A percentile compares a stretch with the other conserved stretches of the same genome.
phyloP scores from a whole-genome alignment of 2,329 filamentous ascomycete species.

The Dactylella cylindrospora region DNA sequence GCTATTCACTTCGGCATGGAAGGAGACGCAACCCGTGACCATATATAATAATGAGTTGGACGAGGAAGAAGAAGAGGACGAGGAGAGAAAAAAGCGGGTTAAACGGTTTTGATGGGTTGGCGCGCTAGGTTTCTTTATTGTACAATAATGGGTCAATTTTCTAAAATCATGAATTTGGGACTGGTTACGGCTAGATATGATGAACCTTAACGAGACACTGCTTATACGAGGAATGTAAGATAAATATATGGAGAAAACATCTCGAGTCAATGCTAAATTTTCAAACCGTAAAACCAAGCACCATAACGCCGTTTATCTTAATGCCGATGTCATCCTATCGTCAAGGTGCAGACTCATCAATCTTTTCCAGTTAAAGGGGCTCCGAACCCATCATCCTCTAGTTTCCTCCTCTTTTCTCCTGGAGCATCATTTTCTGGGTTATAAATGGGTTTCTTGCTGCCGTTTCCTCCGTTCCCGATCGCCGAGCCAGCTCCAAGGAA shows the following conservation, averaged over 20 bases:
- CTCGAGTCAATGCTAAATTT: no score
- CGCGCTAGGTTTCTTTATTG: neutral
- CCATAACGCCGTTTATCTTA: no score
- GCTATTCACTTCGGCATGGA: slow-evolving; percentile 92
- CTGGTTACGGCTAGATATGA: no score
- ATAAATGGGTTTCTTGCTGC: slow-evolving; percentile 1
- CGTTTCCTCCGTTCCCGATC: slow-evolving; percentile 10
- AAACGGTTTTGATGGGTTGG: slow-evolving; percentile 11
- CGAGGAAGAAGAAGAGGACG: slow-evolving; percentile 68
- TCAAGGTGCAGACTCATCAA: neutral
- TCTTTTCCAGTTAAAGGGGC: slow-evolving; percentile 7
- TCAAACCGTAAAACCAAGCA: no score
- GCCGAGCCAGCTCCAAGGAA: slow-evolving; percentile 20
- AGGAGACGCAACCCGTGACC: slow-evolving; percentile 84
- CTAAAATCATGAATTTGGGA: no score
- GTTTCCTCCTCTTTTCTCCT: slow-evolving; percentile 8
- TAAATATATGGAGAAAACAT: no score
- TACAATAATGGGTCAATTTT: slow-evolving; percentile 31
- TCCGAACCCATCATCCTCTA: slow-evolving; percentile 32
- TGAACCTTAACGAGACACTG: no score
- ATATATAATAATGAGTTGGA: slow-evolving; percentile 89
- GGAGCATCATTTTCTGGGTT: slow-evolving; percentile 1
- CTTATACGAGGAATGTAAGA: no score
- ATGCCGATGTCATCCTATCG: no score
- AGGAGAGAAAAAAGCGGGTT: slow-evolving; percentile 60